Evolutionary conservation across 2,329 filamentous ascomycete genomes (phyloP).

Genomic region (Fusarium sp.): DNA sequence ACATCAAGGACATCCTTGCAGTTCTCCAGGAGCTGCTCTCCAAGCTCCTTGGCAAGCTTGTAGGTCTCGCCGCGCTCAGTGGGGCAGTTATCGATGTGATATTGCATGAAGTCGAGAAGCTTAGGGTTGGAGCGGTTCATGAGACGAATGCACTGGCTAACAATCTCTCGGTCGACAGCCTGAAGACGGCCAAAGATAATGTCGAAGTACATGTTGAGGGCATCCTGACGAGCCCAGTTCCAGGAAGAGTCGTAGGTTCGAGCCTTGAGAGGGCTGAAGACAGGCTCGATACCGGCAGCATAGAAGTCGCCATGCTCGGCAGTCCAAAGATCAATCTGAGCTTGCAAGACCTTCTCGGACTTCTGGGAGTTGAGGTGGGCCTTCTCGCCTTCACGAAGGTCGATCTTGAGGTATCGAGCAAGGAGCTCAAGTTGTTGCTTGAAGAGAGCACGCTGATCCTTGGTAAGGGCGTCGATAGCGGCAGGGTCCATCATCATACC

Average conservation of each 20-base stretch:
- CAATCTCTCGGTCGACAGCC: constrained; percentile 96
- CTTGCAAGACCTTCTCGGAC: constrained; percentile 88
- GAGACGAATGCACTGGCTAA: constrained; percentile 97
- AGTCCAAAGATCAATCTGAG: constrained; percentile 94
- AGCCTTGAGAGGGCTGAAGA: constrained; percentile 94
- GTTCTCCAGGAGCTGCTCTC: constrained; percentile 94
- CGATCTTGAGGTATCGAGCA: constrained; percentile 96
- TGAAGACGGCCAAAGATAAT: constrained; percentile 97
- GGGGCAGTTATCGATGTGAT: constrained; percentile 99
- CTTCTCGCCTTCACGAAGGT: constrained; percentile 96
- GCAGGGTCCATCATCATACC: constrained; percentile 99
- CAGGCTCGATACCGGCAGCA: constrained; percentile 91
- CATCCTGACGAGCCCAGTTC: constrained; percentile 99
- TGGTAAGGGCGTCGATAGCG: constrained; percentile 95
- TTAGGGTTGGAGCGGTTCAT: constrained; percentile 99
- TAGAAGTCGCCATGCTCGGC: constrained; percentile 98
- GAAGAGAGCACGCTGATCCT: constrained; percentile 95
- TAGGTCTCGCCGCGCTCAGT: constrained; percentile 98
- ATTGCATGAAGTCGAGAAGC: constrained; percentile 98
- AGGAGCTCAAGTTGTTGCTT: constrained; percentile 98
- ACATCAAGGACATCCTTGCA: constrained; percentile 91
- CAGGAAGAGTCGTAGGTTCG: constrained; percentile 98
- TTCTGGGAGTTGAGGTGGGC: constrained; percentile 88
- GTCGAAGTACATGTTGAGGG: constrained; percentile 98
- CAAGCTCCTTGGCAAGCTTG: constrained; percentile 95